These are phyloP conservation scores for Amyloporia xantha DNA, from an alignment of 768 basidiomycete genomes.

Conservation along the genomic window DNA sequence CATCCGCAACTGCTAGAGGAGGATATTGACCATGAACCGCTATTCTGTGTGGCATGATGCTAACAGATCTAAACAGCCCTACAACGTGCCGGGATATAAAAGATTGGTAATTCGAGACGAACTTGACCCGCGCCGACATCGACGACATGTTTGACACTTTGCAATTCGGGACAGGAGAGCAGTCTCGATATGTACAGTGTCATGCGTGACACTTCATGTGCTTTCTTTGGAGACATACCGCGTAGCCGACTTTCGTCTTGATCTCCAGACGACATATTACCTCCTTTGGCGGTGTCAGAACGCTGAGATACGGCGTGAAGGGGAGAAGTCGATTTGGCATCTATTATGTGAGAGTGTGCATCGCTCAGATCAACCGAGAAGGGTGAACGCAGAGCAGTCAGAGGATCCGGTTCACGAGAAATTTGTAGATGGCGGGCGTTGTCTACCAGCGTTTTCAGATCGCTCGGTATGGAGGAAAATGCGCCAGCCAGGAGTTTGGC, in stretches of 20 bases:
- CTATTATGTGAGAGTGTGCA: background rate
- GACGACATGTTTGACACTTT: conserved; percentile 39
- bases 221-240: conserved; percentile 74
- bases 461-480: conserved; percentile 8
- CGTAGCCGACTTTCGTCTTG: no score
- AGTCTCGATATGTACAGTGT: conserved; percentile 41
- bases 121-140: conserved; percentile 76
- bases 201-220: conserved; percentile 67
- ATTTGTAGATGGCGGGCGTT: conserved; percentile 15
- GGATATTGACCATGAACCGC: no score
- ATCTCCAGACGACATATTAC: no score
- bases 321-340: background rate
- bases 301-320: no score
- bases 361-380: background rate
- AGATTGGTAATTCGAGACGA: no score
- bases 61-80: no score
- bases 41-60: no score
- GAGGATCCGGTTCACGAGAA: background rate
- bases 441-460: conserved; percentile 11
- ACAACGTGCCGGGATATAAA: no score
- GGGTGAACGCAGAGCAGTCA: background rate
- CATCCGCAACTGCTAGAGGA: no score
- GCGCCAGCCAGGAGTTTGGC: background rate
- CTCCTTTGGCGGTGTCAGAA: no score
- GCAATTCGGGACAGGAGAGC: conserved; percentile 20